These are phyloP conservation scores for Aspergillus clavatus DNA, from an alignment of 2,329 filamentous ascomycete species.

Conservation along the genomic window DNA sequence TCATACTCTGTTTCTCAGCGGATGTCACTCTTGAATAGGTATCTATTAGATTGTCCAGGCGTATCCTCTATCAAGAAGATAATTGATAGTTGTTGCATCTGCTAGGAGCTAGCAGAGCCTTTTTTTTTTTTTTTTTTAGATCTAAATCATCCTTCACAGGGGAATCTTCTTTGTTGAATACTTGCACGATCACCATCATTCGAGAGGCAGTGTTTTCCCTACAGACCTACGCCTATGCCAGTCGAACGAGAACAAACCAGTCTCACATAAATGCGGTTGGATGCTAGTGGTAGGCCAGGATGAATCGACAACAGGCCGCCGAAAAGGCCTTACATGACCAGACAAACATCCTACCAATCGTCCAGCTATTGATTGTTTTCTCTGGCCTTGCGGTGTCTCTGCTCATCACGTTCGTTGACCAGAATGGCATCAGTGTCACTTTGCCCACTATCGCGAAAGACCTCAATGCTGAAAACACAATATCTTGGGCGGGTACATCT, in stretches of 20 bases:
- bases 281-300: slow-evolving; percentile 11
- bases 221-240: neutral
- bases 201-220: neutral
- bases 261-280: slow-evolving; percentile 1
- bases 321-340: slow-evolving; percentile 51
- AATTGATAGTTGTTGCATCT: neutral
- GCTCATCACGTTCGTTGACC: slow-evolving; percentile 54
- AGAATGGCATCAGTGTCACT: slow-evolving; percentile 53
- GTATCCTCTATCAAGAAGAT: neutral
- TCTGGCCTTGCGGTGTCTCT: slow-evolving; percentile 49
- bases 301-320: slow-evolving; percentile 35
- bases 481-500: slow-evolving; percentile 68
- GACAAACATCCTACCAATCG: slow-evolving; percentile 52
- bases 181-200: no score
- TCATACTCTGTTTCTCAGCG: neutral
- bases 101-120: no score
- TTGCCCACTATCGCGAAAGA: slow-evolving; percentile 51
- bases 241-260: neutral
- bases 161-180: neutral
- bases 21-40: neutral
- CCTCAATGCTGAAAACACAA: slow-evolving; percentile 42
- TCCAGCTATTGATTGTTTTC: slow-evolving; percentile 47
- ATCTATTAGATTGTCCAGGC: neutral
- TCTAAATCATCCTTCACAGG: no score
- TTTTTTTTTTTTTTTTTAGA: no score